Base-by-base conservation (phyloP, 176 grass and related monocot genomes). In the Alloteropsis semialata region DNA sequence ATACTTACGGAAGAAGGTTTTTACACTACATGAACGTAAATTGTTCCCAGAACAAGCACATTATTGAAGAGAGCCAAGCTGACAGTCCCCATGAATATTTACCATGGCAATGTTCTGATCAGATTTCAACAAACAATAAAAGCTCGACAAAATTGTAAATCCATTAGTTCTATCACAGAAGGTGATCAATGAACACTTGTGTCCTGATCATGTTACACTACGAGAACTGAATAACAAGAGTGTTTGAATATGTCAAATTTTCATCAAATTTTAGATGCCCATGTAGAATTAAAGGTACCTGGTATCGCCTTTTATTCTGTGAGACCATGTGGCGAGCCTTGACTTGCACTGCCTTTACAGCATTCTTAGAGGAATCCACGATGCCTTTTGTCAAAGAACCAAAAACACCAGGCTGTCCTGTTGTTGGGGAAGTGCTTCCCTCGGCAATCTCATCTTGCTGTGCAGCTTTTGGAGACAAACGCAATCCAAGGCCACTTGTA, bases 261-360 rank as follows among this genome's bases (percentile, higher is more conserved):
- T 19, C 53, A 12, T 34, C 42, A 64, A 69, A 46, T 16, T 39
- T 25, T 32, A 78, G 65, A 59, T 63, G 44, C 38, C 27, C 3
- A 17, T 65, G 58, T 36, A 84, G 22, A 49, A 12, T 15, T 10
- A 86, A n/a, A 55, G 80, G 34, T 75, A 95, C 96, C 89, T 99
- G 96, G 70, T 99, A 99, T 87, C 93, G 84, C 80, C 93, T 92
- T 86, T 96, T 99, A 82, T 99, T 99, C 82, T 96, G 97, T 80
- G 97, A 94, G 54, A 99, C 93, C 76, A 99, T 99, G 79, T 99
- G 97, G 12, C 91, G 91, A 63, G 97, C 97, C 80, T 96, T 99
- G 37, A 99, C 93, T 90, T 99, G 97, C 58, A 99, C 97, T 43
- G 97, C 93, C 75, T 99, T 99, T 16, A 99, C 97, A 70, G 93